Evolutionary conservation across 2,329 filamentous ascomycete genomes (phyloP).

Genomic region (Sclerotinia nivalis): DNA sequence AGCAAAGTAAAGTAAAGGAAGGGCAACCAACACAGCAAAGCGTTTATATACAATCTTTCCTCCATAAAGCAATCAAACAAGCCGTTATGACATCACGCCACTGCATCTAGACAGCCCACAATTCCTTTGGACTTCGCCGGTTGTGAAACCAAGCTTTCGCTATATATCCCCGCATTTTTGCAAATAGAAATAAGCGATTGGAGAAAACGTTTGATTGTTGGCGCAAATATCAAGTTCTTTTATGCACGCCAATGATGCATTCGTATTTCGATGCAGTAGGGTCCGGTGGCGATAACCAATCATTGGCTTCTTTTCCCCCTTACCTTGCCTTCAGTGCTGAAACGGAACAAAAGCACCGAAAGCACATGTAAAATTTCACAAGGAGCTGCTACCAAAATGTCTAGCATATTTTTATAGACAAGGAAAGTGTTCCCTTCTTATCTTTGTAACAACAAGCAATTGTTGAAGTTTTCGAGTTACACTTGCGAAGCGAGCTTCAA

Average conservation of each 20-base stretch:
- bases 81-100: not conserved
- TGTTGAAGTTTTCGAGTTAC: too few species aligned
- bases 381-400: too few species aligned
- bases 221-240: not conserved
- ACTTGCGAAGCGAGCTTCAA: too few species aligned
- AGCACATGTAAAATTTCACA: not conserved
- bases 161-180: not conserved
- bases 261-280: not conserved
- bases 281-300: not conserved
- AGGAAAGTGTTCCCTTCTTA: too few species aligned
- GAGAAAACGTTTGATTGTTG: not conserved
- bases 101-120: too few species aligned
- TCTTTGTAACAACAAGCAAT: too few species aligned
- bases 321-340: too few species aligned
- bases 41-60: not conserved
- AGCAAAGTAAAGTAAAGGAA: too few species aligned
- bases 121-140: not conserved
- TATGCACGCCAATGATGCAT: slow-evolving; percentile 1
- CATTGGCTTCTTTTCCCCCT: not conserved
- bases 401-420: too few species aligned
- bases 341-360: too few species aligned
- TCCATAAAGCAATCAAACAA: not conserved
- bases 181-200: not conserved
- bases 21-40: not conserved
- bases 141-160: not conserved